A percentile compares a stretch with the other conserved stretches of the same genome.
Evolutionary conservation across 176 grass and related monocot genomes (phyloP).

Genomic region (Juncus inflexus): DNA sequence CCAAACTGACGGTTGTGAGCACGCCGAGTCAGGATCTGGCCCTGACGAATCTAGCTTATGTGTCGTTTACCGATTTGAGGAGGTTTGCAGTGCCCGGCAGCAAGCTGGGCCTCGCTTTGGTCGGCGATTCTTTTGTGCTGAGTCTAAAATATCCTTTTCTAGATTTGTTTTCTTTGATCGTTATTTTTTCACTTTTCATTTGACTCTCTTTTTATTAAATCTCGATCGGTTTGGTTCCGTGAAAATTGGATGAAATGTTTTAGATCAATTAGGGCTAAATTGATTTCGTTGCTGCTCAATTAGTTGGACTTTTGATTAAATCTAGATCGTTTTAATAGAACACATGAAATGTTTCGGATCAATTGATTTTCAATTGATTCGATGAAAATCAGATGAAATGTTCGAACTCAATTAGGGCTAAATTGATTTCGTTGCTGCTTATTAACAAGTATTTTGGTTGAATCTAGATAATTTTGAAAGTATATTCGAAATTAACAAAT

Average conservation of each 20-base stretch:
- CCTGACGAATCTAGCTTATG: conserved; percentile 82
- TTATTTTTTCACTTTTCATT: not conserved
- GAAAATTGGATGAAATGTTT: no score
- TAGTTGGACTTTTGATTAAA: no score
- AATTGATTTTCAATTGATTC: no score
- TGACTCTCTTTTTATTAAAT: conserved; percentile 6
- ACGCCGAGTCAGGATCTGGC: conserved; percentile 89
- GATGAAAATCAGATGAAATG: no score
- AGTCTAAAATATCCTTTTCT: conserved; percentile 95
- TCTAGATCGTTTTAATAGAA: no score
- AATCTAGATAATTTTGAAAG: no score
- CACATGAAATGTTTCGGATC: no score
- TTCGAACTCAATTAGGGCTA: no score
- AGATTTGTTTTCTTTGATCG: conserved; percentile 25
- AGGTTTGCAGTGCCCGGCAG: conserved; percentile 43
- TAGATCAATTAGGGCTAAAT: not conserved
- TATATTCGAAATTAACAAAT: no score
- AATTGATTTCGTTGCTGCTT: no score
- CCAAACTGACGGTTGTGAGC: conserved; percentile 37
- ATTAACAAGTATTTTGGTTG: no score
- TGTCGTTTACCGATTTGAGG: conserved; percentile 50
- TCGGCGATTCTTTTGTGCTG: conserved; percentile 75
- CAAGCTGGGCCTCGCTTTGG: conserved; percentile 39
- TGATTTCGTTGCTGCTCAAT: not conserved
- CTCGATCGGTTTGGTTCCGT: no score